Percentiles rank a stretch among this genome's conserved stretches.
These are phyloP conservation scores for Boletus calvinii DNA, from an alignment of 1,284 basidiomycete genomes.

Conservation along the genomic window DNA sequence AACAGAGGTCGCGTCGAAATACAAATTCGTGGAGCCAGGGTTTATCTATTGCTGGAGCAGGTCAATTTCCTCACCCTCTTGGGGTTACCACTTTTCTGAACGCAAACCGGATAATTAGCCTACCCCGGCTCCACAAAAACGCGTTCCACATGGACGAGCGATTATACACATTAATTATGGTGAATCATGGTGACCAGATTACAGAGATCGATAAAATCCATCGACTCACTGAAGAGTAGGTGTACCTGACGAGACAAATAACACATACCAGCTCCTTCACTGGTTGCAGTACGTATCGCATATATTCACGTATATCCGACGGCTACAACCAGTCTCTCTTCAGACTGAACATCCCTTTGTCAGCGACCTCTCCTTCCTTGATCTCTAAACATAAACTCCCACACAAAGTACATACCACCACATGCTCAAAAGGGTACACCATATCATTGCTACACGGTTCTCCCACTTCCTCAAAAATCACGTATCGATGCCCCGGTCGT, in stretches of 20 bases:
- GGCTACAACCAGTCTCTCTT: background rate
- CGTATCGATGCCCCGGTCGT: conserved; percentile 41
- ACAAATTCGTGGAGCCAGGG: conserved; percentile 65
- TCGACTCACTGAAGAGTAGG: conserved; percentile 53
- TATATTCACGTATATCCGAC: background rate
- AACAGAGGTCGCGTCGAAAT: conserved; percentile 36
- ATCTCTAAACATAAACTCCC: conserved; percentile 44
- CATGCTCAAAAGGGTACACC: conserved; percentile 84
- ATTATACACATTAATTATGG: conserved; percentile 85
- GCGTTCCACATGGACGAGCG: conserved; percentile 79
- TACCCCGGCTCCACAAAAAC: conserved; percentile 66
- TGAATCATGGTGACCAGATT: conserved; percentile 71
- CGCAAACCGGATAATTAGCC: conserved; percentile 52
- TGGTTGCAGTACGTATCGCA: conserved; percentile 72
- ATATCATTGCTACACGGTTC: conserved; percentile 81
- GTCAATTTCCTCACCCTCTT: conserved; percentile 35
- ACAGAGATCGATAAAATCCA: background rate
- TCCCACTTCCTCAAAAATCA: conserved; percentile 72
- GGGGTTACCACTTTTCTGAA: conserved; percentile 6
- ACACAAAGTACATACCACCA: conserved; percentile 79
- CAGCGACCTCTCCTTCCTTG: conserved; percentile 49
- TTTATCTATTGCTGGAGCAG: conserved; percentile 63
- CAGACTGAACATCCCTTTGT: conserved; percentile 82
- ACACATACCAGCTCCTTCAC: conserved; percentile 74
- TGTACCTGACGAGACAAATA: conserved; percentile 58